Evolutionary conservation across 805 yeast species (phyloP).

Genomic region (Candida ficus): DNA sequence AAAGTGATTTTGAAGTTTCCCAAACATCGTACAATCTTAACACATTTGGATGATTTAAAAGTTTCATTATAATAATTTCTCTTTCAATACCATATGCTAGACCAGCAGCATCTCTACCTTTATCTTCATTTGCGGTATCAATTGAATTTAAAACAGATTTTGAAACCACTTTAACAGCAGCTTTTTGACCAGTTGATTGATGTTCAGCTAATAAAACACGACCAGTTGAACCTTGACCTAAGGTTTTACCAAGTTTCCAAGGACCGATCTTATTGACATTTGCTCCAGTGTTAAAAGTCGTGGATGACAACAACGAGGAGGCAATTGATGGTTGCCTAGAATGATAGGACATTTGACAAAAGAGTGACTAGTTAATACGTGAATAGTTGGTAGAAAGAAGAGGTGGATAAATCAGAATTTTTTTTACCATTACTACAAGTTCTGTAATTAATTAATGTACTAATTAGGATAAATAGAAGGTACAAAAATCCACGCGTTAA

Average conservation of each 20-base stretch:
- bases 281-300: conserved; percentile 39
- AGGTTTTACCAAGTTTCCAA: conserved; percentile 73
- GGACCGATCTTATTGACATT: conserved; percentile 57
- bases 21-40: conserved; percentile 94
- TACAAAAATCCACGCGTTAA: too few species aligned
- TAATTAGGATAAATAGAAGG: not conserved
- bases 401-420: not conserved
- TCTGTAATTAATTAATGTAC: not conserved
- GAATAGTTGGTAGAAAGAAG: not conserved
- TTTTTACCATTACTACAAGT: not conserved
- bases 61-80: conserved; percentile 95
- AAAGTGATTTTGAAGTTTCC: conserved; percentile 91
- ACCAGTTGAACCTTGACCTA: conserved; percentile 83
- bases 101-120: conserved; percentile 47
- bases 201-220: conserved; percentile 74
- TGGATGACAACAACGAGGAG: conserved; percentile 45
- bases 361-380: not conserved
- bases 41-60: conserved; percentile 89
- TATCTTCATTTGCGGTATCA: conserved; percentile 30
- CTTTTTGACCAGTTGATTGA: conserved; percentile 61
- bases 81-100: conserved; percentile 95
- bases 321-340: conserved; percentile 59
- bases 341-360: conserved; percentile 24
- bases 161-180: conserved; percentile 81
- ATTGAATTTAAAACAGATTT: conserved; percentile 45